A percentile compares a stretch with the other conserved stretches of the same genome.
Conservation (phyloP, 2,329 filamentous ascomycete genomes). For the Gnomoniopsis smithogilvyi region DNA sequence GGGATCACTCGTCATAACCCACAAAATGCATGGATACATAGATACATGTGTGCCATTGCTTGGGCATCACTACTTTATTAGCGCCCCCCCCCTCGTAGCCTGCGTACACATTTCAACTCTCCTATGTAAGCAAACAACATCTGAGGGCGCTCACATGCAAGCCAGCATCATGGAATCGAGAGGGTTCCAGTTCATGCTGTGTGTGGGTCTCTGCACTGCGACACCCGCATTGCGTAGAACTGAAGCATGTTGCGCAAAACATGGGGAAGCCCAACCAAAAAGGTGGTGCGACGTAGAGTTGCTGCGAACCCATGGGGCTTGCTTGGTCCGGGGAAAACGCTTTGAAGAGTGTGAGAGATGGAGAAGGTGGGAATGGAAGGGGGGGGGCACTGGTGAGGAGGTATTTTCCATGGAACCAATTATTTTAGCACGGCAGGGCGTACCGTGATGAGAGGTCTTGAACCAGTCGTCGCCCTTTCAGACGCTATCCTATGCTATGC, state of each 20-base stretch:
- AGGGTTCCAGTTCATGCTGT: background rate
- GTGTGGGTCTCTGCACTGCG: no score
- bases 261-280: background rate
- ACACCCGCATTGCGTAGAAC: background rate
- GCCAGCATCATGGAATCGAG: background rate
- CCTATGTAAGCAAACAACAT: background rate
- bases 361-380: background rate
- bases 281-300: background rate
- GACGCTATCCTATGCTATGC: no score
- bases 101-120: background rate
- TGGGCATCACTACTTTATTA: constrained; percentile 8
- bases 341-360: no score
- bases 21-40: background rate
- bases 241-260: background rate
- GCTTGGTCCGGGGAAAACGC: background rate
- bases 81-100: background rate
- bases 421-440: no score
- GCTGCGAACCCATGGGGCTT: background rate
- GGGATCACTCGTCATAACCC: background rate
- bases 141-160: background rate
- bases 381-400: no score
- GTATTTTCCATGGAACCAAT: no score
- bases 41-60: background rate
- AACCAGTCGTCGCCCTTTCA: no score
- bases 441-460: no score